Evolutionary conservation across 2,329 filamentous ascomycete species (phyloP), one percentile per base, ranked within the genome.

Genomic region (Nemania sp.): DNA sequence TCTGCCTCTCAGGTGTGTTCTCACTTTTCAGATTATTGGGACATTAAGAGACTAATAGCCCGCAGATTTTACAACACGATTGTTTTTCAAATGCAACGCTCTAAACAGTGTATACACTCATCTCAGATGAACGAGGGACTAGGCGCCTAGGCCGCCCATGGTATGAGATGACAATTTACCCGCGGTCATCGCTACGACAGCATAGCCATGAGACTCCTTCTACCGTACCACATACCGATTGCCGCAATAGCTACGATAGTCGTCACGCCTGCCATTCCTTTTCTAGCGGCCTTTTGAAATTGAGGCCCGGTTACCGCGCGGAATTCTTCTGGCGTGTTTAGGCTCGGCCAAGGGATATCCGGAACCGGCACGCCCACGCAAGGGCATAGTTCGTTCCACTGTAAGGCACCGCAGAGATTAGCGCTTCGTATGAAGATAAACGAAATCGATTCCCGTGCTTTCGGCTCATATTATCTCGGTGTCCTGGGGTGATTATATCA

Each of bases 1-100:
- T 86, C 81, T 12, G 91, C 92, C 41, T 74, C 77, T 49, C 71
- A 88, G 77, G 88, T 74, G 51, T 39, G 61, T 60, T 7, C 22
- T 26, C 12, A 12, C 7, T 36, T 26, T 9, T 14, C 34, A 30
- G 8, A 22, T 20, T 14, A 7, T 2, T 33, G 52, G 19, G 34
- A 48, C 31, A 6, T 1, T 3, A 47, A 6, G 7, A 36, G 5
- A n/a, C 44, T 60, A 17, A 50, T 6, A n/a, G n/a, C 44, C 40
- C 20, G 11, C 6, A 59, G 57, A 19, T 59, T 23, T 44, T 59
- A 19, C 43, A 54, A 12, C 24, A 33, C 19, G 24, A 51, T 8
- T 57, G 40, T 17, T 54, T 59, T 22, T 40, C 20, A 7, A 39
- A 26, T n/a, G 11, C 20, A 12, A 26, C 6, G 15, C 3, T 22